phyloP scores from a whole-genome alignment of 495 filamentous ascomycete species.

The Talaromyces ruber region DNA sequence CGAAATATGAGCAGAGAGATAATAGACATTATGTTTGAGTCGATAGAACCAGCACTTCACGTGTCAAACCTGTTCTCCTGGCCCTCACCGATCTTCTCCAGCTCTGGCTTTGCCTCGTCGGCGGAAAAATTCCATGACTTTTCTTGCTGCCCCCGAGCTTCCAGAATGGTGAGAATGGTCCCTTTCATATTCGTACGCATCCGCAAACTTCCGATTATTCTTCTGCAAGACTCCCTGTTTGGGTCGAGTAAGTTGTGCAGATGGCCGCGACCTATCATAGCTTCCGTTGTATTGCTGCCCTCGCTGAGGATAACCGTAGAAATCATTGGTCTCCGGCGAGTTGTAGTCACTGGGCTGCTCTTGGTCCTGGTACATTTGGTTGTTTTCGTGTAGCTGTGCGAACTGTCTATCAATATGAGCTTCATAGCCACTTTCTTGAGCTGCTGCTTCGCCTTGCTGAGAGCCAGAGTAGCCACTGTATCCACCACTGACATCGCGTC shows the following conservation, averaged over 20 bases:
- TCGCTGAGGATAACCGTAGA: constrained; percentile 12
- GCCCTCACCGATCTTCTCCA: constrained; percentile 43
- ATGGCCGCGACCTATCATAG: constrained; percentile 30
- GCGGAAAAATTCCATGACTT: constrained; percentile 98
- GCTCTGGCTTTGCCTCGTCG: constrained; percentile 69
- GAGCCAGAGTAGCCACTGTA: constrained; percentile 28
- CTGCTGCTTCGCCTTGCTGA: constrained; percentile 11
- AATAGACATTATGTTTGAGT: constrained; percentile 1
- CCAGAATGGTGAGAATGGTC: constrained; percentile 62
- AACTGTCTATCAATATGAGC: constrained; percentile 39
- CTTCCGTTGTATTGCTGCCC: constrained; percentile 29
- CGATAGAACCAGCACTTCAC: constrained; percentile 5
- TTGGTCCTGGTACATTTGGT: constrained; percentile 21
- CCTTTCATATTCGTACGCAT: constrained; percentile 77
- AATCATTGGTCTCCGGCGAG: neutral
- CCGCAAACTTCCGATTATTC: constrained; percentile 73
- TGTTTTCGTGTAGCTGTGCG: constrained; percentile 28
- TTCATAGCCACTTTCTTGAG: constrained; percentile 30
- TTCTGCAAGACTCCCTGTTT: constrained; percentile 63
- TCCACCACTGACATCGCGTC: constrained; percentile 27
- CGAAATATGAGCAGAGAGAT: neutral
- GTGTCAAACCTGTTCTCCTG: constrained; percentile 5
- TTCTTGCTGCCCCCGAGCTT: constrained; percentile 73
- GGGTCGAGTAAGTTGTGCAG: constrained; percentile 32
- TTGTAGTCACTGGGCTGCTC: constrained; percentile 25